A percentile compares a stretch with the other conserved stretches of the same genome.
phyloP scores from a whole-genome alignment of 2,329 filamentous ascomycete genomes.

The Trichoderma sp. region DNA sequence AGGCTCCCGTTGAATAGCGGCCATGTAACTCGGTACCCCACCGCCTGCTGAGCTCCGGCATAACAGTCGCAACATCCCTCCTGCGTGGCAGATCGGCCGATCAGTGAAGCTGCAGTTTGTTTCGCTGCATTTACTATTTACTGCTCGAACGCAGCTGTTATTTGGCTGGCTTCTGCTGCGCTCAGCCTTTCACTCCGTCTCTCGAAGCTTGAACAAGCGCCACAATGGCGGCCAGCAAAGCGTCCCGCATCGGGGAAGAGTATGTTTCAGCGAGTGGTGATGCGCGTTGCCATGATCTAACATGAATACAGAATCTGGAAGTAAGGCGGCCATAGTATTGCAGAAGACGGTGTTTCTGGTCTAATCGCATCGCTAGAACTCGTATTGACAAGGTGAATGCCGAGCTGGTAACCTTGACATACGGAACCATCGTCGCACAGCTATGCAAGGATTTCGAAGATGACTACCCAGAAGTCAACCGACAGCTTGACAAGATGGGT shows the following conservation, averaged over 20 bases:
- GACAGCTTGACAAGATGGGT: constrained; percentile 98
- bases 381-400: constrained; percentile 98
- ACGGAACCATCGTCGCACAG: constrained; percentile 95
- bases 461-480: constrained; percentile 94
- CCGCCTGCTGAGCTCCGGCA: constrained; percentile 9
- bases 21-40: constrained; percentile 18
- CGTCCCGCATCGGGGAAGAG: constrained; percentile 63
- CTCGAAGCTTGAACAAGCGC: neutral
- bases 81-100: neutral
- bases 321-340: constrained; percentile 56
- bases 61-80: neutral
- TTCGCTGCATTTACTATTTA: neutral
- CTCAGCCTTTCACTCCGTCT: too few species aligned
- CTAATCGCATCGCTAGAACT: constrained; percentile 60
- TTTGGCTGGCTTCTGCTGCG: neutral
- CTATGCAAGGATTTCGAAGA: constrained; percentile 94
- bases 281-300: constrained; percentile 29
- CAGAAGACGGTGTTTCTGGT: constrained; percentile 14
- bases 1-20: constrained; percentile 28
- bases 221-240: constrained; percentile 61
- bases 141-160: neutral
- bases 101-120: neutral
- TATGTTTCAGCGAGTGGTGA: constrained; percentile 40
- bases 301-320: constrained; percentile 77
- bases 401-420: constrained; percentile 94